Evolutionary conservation across 441 rosid species (phyloP).

Genomic region (Erodium trifolium): DNA sequence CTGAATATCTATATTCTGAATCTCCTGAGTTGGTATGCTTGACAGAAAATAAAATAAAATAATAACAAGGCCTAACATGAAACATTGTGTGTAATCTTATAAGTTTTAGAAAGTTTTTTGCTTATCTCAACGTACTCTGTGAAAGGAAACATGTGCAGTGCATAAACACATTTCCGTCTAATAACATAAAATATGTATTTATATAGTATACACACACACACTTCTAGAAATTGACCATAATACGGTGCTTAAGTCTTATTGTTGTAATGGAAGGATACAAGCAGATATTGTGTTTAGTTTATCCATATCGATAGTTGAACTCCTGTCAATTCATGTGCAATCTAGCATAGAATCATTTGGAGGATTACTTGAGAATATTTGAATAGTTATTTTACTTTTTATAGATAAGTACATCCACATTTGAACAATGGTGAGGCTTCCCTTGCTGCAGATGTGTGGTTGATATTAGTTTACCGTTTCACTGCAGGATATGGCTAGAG

Average conservation of each 20-base stretch:
- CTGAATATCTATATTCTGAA: slow-evolving; percentile 78
- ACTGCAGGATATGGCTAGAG: slow-evolving; percentile 78
- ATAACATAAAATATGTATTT: background rate
- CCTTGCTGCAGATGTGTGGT: slow-evolving; percentile 1
- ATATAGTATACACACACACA: background rate
- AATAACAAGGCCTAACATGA: background rate
- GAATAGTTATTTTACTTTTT: background rate
- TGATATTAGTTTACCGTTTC: slow-evolving; percentile 8
- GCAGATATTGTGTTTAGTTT: background rate
- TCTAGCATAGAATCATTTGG: background rate
- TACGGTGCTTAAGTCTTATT: background rate
- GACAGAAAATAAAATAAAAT: background rate
- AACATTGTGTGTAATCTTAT: background rate
- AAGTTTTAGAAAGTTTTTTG: background rate
- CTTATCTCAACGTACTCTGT: background rate
- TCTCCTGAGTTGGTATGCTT: slow-evolving; percentile 80
- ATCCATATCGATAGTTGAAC: background rate
- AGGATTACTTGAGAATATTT: background rate
- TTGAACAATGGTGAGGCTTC: background rate
- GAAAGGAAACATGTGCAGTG: background rate
- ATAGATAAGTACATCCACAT: background rate
- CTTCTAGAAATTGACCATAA: background rate
- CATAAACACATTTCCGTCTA: background rate
- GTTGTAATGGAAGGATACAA: background rate
- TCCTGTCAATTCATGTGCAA: slow-evolving; percentile 1